A percentile compares a stretch with the other conserved stretches of the same genome.
Evolutionary conservation across 306 rosid species (phyloP).

Genomic region (Cyamopsis tetragonoloba): DNA sequence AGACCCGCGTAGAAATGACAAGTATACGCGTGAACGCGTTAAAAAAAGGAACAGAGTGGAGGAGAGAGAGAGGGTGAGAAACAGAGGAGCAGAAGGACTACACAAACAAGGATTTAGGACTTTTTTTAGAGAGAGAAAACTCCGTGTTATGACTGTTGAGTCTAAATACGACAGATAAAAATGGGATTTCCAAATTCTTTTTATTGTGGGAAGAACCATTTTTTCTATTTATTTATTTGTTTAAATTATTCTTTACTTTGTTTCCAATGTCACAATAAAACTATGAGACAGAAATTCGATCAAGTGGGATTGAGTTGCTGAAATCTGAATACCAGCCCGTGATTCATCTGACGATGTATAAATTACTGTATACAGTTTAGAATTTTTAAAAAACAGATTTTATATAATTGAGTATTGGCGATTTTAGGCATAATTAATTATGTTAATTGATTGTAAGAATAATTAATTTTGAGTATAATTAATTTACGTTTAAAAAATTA

Average conservation of each 20-base stretch:
- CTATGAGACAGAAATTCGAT: neutral
- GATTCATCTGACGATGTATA: neutral
- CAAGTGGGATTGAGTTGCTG: neutral
- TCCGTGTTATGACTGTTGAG: neutral
- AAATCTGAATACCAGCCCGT: neutral
- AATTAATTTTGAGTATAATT: no score
- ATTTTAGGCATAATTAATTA: no score
- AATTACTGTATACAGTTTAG: neutral
- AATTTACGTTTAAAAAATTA: no score
- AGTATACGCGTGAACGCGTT: slow-evolving; percentile 67
- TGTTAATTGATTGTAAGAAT: no score
- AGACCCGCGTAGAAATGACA: slow-evolving; percentile 31
- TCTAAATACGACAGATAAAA: neutral
- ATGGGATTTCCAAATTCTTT: neutral
- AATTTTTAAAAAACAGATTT: no score
- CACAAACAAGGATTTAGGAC: neutral
- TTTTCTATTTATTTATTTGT: neutral
- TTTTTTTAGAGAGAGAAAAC: slow-evolving; percentile 1
- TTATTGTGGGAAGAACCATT: neutral
- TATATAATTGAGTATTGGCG: no score
- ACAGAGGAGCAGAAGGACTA: neutral
- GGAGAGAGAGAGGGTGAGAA: neutral
- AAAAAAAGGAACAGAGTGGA: slow-evolving; percentile 30
- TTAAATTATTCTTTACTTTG: neutral
- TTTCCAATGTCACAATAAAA: neutral